phyloP scores from a whole-genome alignment of 495 filamentous ascomycete genomes.

The Aspergillus mulundensis region DNA sequence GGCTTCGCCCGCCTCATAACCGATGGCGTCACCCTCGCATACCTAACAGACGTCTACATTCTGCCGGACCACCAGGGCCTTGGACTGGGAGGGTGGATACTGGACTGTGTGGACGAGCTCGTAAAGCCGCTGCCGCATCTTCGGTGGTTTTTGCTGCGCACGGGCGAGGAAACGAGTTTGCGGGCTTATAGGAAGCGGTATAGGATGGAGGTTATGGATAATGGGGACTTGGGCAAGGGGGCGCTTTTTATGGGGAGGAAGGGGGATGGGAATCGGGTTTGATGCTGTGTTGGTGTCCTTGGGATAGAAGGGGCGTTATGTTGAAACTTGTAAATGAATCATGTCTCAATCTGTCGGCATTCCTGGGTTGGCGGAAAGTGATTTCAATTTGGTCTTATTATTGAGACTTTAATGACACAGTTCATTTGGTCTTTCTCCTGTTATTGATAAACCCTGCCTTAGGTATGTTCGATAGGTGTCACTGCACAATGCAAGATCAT shows the following conservation, averaged over 20 bases:
- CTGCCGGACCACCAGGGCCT: conserved; percentile 49
- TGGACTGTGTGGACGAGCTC: conserved; percentile 53
- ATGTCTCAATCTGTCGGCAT: no score
- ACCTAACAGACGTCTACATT: conserved; percentile 67
- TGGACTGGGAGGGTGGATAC: conserved; percentile 62
- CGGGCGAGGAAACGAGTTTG: conserved; percentile 27
- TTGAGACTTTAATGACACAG: no score
- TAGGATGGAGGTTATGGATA: conserved; percentile 39
- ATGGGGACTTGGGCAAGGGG: conserved; percentile 19
- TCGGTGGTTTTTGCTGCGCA: conserved; percentile 52
- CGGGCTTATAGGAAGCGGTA: conserved; percentile 46
- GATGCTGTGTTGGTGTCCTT: no score
- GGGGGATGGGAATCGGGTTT: conserved; percentile 10
- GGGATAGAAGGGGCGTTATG: no score
- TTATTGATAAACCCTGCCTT: no score
- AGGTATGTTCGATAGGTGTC: no score
- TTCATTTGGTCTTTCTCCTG: no score
- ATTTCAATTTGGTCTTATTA: no score
- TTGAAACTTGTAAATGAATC: no score
- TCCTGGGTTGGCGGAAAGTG: no score
- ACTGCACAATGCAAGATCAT: no score
- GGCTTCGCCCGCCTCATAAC: conserved; percentile 63
- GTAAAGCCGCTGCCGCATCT: conserved; percentile 53
- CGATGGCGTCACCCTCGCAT: conserved; percentile 61
- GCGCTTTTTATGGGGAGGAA: conserved; percentile 26